These are phyloP conservation scores for Sphaerulina vaccinii DNA, from an alignment of 2,329 filamentous ascomycete species.

Conservation along the genomic window DNA sequence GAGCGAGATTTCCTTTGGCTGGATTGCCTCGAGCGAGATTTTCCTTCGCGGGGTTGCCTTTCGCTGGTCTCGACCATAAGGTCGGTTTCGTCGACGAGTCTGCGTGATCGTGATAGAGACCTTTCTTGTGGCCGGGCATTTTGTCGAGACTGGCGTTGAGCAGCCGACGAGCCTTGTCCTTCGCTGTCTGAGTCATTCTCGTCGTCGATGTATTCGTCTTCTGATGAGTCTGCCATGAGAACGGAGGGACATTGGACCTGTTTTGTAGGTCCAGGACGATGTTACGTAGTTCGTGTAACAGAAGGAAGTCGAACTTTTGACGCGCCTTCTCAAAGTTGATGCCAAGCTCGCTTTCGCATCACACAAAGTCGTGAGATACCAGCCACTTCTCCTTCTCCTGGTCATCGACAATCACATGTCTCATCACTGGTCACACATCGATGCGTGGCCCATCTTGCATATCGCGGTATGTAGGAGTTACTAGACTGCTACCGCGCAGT, in stretches of 20 bases:
- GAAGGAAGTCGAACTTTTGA: background rate
- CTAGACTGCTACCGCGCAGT: background rate
- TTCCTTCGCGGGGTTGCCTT: background rate
- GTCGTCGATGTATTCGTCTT: constrained; percentile 11
- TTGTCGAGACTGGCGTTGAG: too few relatives aligned
- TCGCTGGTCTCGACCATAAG: constrained; percentile 13
- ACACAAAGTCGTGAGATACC: background rate
- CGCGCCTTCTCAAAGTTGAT: background rate
- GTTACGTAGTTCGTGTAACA: background rate
- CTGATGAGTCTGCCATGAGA: constrained; percentile 1
- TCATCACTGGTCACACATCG: background rate
- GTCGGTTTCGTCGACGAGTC: too few relatives aligned
- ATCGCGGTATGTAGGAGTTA: background rate
- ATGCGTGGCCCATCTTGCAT: background rate
- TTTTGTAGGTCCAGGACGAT: background rate
- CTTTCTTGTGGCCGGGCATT: too few relatives aligned
- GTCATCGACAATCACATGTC: background rate
- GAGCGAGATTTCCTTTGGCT: constrained; percentile 7
- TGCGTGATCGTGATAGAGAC: too few relatives aligned
- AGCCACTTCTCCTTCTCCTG: background rate
- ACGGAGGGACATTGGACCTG: constrained; percentile 5
- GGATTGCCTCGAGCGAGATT: constrained; percentile 12
- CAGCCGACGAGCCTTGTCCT: constrained; percentile 14
- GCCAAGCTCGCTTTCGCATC: background rate
- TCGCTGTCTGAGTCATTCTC: constrained; percentile 18